Conservation (phyloP, 768 basidiomycete species). For the Xanthoconium purpureum region DNA sequence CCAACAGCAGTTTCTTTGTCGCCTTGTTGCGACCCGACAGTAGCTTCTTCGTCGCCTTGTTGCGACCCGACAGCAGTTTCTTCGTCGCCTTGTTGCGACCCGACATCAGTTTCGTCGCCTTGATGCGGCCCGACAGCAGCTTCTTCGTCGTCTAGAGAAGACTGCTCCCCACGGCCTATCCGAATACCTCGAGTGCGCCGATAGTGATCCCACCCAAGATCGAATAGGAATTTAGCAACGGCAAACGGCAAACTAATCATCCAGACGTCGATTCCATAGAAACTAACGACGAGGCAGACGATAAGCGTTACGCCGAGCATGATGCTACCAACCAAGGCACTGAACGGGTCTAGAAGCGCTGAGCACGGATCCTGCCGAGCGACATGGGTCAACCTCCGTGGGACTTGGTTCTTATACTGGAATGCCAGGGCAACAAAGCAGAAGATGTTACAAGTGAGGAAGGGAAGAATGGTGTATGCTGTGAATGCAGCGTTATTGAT, state of each 20-base stretch:
- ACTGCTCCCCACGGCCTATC: constrained; percentile 9
- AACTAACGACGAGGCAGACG: constrained; percentile 75
- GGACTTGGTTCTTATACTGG: constrained; percentile 61
- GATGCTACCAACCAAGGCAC: constrained; percentile 71
- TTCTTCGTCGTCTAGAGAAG: too few relatives aligned
- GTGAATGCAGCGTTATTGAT: constrained; percentile 79
- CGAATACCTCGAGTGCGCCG: constrained; percentile 31
- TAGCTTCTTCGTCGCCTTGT: background rate
- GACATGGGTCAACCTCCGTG: constrained; percentile 39
- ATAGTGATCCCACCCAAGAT: constrained; percentile 59
- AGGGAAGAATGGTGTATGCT: constrained; percentile 80
- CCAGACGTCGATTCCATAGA: constrained; percentile 78
- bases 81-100: too few relatives aligned
- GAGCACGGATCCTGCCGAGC: constrained; percentile 48
- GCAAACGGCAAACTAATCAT: constrained; percentile 84
- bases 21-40: background rate
- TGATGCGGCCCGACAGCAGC: too few relatives aligned
- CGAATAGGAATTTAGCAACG: constrained; percentile 64
- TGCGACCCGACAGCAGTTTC: too few relatives aligned
- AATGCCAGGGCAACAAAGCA: constrained; percentile 56
- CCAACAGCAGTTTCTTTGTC: too few relatives aligned
- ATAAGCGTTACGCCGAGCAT: constrained; percentile 66
- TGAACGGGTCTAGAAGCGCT: constrained; percentile 68
- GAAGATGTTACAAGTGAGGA: constrained; percentile 62
- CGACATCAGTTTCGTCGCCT: too few relatives aligned